Evolutionary conservation across 2,329 filamentous ascomycete genomes (phyloP).

Genomic region (Lachnellula cervina): DNA sequence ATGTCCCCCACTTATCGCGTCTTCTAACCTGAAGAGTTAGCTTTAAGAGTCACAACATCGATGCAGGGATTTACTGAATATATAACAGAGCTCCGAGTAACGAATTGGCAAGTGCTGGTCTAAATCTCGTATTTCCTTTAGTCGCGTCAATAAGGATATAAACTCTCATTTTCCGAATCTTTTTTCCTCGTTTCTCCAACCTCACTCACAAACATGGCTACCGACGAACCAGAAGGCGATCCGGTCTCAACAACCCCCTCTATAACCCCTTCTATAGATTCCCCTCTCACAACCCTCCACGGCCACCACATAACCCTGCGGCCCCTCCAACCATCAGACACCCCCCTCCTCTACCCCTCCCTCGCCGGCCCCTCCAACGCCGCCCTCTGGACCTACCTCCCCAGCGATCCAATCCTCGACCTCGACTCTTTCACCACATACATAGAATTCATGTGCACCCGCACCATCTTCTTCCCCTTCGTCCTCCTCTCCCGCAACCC

Average conservation of each 20-base stretch:
- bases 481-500: slow-evolving; percentile 30
- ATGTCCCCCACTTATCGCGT: background rate
- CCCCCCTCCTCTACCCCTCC: slow-evolving; percentile 16
- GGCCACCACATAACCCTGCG: slow-evolving; percentile 17
- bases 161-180: background rate
- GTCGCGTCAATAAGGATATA: background rate
- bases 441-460: slow-evolving; percentile 24
- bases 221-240: slow-evolving; percentile 1
- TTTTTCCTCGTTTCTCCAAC: background rate
- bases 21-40: no score
- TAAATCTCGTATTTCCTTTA: no score
- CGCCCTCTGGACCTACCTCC: slow-evolving; percentile 40
- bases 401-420: slow-evolving; percentile 33
- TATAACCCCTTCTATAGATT: slow-evolving; percentile 2
- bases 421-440: slow-evolving; percentile 27
- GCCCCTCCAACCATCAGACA: slow-evolving; percentile 15
- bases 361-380: slow-evolving; percentile 19
- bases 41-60: no score
- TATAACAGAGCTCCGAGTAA: no score
- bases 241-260: slow-evolving; percentile 10
- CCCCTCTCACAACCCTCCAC: slow-evolving; percentile 1
- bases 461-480: slow-evolving; percentile 39
- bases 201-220: background rate
- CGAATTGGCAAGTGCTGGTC: no score
- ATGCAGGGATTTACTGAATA: no score